These are phyloP conservation scores for Hordeum vulgare DNA, from an alignment of 176 grass and related monocot genomes.

Conservation along the genomic window DNA sequence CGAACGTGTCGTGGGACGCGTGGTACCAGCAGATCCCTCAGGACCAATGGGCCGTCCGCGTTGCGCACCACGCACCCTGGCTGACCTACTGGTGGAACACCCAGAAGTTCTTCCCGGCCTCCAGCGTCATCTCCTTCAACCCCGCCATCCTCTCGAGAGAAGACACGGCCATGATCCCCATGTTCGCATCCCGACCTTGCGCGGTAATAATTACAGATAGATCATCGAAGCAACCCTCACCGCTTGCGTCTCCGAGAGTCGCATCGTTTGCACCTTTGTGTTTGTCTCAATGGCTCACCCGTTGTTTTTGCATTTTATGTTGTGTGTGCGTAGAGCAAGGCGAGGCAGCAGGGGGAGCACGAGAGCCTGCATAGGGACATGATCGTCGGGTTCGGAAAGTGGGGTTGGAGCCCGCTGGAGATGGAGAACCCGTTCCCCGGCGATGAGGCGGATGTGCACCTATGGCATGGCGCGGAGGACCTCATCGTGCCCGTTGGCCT, in stretches of 20 bases:
- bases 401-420: constrained; percentile 31
- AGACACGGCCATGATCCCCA: constrained; percentile 43
- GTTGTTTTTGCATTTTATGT: background rate
- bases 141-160: constrained; percentile 27
- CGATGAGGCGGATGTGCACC: constrained; percentile 55
- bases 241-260: background rate
- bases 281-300: background rate
- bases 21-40: constrained; percentile 56
- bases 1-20: constrained; percentile 45
- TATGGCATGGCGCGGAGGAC: constrained; percentile 81
- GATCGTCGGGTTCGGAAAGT: background rate
- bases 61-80: constrained; percentile 74
- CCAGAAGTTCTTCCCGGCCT: constrained; percentile 68
- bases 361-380: constrained; percentile 6
- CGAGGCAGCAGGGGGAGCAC: constrained; percentile 25
- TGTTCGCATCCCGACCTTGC: constrained; percentile 20
- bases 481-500: constrained; percentile 57
- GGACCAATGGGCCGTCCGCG: constrained; percentile 69
- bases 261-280: background rate
- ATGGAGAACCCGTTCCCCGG: constrained; percentile 70
- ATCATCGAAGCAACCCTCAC: background rate
- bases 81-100: constrained; percentile 90
- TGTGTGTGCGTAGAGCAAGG: constrained; percentile 21
- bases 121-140: constrained; percentile 46
- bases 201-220: constrained; percentile 1